Percentiles rank a stretch among this genome's conserved stretches.
Evolutionary conservation across 2,329 filamentous ascomycete genomes (phyloP).

Genomic region (Fusarium fujikuroi): DNA sequence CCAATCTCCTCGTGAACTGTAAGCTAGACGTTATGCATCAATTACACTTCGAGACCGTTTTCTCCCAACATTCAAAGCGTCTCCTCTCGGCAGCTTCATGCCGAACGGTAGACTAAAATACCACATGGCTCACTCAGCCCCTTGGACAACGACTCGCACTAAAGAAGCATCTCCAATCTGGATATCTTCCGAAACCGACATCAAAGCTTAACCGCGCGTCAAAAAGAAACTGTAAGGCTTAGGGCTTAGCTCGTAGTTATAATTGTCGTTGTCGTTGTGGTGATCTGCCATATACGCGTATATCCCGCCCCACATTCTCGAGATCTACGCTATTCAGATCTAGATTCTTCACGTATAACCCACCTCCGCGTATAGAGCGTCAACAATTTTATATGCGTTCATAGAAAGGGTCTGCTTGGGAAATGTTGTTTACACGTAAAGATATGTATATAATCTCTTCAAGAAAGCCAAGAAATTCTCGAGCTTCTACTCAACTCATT

Average conservation of each 20-base stretch:
- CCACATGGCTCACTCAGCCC: not conserved
- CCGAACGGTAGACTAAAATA: not conserved
- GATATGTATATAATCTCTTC: conserved; percentile 28
- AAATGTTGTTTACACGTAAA: conserved; percentile 6
- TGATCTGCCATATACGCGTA: conserved; percentile 28
- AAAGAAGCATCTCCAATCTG: not conserved
- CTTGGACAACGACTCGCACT: not conserved
- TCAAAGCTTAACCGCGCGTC: not conserved
- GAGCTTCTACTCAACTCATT: not conserved
- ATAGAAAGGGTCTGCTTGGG: not conserved
- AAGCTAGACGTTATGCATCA: not conserved
- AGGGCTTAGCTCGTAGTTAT: conserved; percentile 10
- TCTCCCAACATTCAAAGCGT: not conserved
- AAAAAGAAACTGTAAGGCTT: conserved; percentile 16
- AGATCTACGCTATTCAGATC: conserved; percentile 2
- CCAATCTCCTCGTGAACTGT: not conserved
- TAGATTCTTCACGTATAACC: conserved; percentile 2
- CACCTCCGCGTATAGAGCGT: conserved; percentile 28
- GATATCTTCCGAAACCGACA: not conserved
- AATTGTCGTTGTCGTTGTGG: not conserved
- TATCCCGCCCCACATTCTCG: conserved; percentile 3
- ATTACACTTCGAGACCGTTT: not conserved
- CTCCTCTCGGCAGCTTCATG: not conserved
- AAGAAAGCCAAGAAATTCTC: not conserved
- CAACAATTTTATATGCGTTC: not conserved